These are phyloP conservation scores for Suhomyces prunicola DNA, from an alignment of 805 yeast genomes.

Conservation along the genomic window DNA sequence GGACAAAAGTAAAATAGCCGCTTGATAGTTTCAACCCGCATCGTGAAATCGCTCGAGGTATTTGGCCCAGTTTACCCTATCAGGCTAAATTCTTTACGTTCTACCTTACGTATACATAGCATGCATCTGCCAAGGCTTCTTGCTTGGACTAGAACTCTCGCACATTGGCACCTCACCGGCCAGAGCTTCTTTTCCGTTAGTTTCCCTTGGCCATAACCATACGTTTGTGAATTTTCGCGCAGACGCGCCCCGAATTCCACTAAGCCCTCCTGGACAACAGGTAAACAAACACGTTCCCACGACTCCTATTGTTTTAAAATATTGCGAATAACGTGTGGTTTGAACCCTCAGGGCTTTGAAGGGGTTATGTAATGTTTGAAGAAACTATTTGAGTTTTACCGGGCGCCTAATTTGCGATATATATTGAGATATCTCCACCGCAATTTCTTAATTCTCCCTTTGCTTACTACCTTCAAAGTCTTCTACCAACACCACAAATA, in stretches of 20 bases:
- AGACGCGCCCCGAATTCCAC: neutral
- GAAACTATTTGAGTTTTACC: neutral
- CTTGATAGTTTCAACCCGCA: neutral
- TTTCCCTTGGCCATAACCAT: neutral
- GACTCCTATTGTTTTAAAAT: neutral
- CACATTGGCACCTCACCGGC: neutral
- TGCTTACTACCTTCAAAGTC: neutral
- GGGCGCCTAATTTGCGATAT: neutral
- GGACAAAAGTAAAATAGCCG: neutral
- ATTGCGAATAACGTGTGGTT: neutral
- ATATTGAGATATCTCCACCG: neutral
- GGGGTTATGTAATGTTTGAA: conserved; percentile 1
- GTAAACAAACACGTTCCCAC: neutral
- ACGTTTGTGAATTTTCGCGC: neutral
- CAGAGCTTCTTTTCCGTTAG: neutral
- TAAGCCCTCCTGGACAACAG: neutral
- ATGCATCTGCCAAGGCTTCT: neutral
- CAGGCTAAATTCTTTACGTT: neutral
- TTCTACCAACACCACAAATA: neutral
- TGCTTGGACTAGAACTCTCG: neutral
- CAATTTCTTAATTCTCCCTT: neutral
- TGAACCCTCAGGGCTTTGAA: neutral
- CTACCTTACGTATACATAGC: neutral
- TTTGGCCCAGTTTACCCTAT: neutral
- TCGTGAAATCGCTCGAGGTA: neutral